Evolutionary conservation across 2,329 filamentous ascomycete genomes (phyloP), one percentile per base, ranked within the genome.

Genomic region (Alternaria conjuncta): DNA sequence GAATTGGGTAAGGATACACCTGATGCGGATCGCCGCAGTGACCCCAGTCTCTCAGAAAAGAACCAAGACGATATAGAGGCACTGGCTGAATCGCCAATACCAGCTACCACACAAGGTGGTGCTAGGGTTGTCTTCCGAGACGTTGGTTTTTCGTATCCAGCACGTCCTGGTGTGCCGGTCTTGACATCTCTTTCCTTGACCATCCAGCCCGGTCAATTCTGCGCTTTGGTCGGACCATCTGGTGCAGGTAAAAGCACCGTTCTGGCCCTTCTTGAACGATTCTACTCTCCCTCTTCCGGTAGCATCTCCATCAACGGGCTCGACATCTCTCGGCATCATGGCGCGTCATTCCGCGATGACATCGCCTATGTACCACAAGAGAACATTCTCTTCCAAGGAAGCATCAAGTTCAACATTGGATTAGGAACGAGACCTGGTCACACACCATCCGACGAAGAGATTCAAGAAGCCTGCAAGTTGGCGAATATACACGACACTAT

Each of bases 401-500:
- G 73, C 26, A 80, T 85, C n/a, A 78, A 76, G 18, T 85, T 83
- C 75, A 85, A 84, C 63, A 75, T 84, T 21, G 75, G 75, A 3
- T 76, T 84, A 4, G 83, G 82, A 43, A 84, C 86, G 3, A 81
- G 83, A 1, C 88, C 88, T 2, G 85, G 83, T 12, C 81, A 85
- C 44, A 84, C 86, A 32, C 86, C 86, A 2, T 86, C 84, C 1
- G 81, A 88, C 47, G 85, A 82, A 9, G 89, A 92, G 50, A 88
- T 92, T 49, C 84, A 89, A 66, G 86, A 87, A 57, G 90, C 90
- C 0, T 92, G 90, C 73, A 85, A 85, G 60, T 79, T 90, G 15
- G 90, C 90, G 36, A 90, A 91, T 72, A 91, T 93, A 65, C 89
- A 92, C 78, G 88, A 92, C 25, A 88, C 86, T 23, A 90, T 93